phyloP scores from a whole-genome alignment of 805 yeast species.

The Candida multigemmis region DNA sequence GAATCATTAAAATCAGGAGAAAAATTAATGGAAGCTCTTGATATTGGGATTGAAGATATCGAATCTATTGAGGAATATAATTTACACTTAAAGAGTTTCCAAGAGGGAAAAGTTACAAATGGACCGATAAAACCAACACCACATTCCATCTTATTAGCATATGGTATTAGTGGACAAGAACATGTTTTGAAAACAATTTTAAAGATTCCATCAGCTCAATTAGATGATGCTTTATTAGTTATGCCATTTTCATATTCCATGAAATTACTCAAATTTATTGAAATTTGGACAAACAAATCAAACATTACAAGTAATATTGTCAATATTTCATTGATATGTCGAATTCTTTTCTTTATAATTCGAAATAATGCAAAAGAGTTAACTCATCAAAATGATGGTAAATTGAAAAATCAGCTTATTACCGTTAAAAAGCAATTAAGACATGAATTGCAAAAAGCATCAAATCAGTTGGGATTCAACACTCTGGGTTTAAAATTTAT shows the following conservation, averaged over 20 bases:
- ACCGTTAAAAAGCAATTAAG: constrained; percentile 58
- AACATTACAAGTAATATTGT: constrained; percentile 32
- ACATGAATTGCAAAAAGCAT: constrained; percentile 38
- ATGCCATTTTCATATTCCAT: constrained; percentile 81
- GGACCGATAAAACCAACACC: constrained; percentile 55
- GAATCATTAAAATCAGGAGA: constrained; percentile 95
- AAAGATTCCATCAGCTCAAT: constrained; percentile 71
- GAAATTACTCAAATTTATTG: constrained; percentile 62
- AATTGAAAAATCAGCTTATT: constrained; percentile 54
- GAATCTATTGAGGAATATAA: constrained; percentile 46
- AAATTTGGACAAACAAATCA: constrained; percentile 55
- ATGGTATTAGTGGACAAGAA: constrained; percentile 61
- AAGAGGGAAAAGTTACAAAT: constrained; percentile 33
- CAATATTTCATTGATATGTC: constrained; percentile 58
- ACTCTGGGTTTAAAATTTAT: constrained; percentile 72
- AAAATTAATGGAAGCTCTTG: constrained; percentile 83
- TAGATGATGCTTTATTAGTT: constrained; percentile 88
- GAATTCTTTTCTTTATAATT: constrained; percentile 67
- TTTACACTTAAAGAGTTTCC: constrained; percentile 23
- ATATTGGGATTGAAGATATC: constrained; percentile 67
- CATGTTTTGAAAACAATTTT: constrained; percentile 67
- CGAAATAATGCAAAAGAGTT: constrained; percentile 73
- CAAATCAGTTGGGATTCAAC: constrained; percentile 69
- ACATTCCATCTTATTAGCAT: constrained; percentile 67
- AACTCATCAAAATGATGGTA: constrained; percentile 56